phyloP scores from a whole-genome alignment of 2,329 filamentous ascomycete genomes.

The Colletotrichum cuscutae region DNA sequence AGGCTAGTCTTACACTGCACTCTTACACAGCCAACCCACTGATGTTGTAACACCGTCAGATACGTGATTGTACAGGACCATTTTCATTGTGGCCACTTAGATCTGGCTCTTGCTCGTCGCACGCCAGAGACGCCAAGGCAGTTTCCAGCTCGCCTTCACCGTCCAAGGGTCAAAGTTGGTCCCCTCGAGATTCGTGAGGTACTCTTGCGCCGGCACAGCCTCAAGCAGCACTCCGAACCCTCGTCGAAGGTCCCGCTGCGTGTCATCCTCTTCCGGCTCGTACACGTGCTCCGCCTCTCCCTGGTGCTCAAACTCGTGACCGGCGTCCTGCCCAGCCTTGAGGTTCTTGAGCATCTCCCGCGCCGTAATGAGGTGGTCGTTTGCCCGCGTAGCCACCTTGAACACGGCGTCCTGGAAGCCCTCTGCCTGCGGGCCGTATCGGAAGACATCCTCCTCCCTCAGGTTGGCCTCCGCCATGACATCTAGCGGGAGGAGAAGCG shows the following conservation, averaged over 20 bases:
- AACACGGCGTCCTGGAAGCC: slow-evolving; percentile 93
- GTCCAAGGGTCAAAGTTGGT: slow-evolving; percentile 86
- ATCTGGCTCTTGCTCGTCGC: slow-evolving; percentile 60
- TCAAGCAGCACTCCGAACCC: slow-evolving; percentile 86
- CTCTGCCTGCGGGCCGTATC: slow-evolving; percentile 79
- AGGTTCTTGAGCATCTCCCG: slow-evolving; percentile 90
- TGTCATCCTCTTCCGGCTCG: slow-evolving; percentile 48
- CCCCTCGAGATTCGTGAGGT: slow-evolving; percentile 80
- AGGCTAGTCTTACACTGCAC: slow-evolving; percentile 7
- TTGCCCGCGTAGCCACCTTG: slow-evolving; percentile 89
- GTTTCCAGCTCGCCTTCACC: slow-evolving; percentile 77
- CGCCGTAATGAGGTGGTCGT: slow-evolving; percentile 94
- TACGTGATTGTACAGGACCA: not conserved
- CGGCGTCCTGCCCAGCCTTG: slow-evolving; percentile 76
- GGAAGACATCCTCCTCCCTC: slow-evolving; percentile 89
- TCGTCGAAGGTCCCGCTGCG: slow-evolving; percentile 58
- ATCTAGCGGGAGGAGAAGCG: slow-evolving; percentile 85
- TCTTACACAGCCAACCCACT: slow-evolving; percentile 8
- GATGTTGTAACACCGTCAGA: not conserved
- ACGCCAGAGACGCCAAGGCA: slow-evolving; percentile 80
- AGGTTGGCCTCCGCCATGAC: slow-evolving; percentile 86
- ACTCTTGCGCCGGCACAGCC: slow-evolving; percentile 80
- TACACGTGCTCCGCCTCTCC: slow-evolving; percentile 76
- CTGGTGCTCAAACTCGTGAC: slow-evolving; percentile 90
- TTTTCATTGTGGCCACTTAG: slow-evolving; percentile 41